These are phyloP conservation scores for Lanmaoa pseudosensibilis DNA, from an alignment of 768 basidiomycete genomes.

Conservation along the genomic window DNA sequence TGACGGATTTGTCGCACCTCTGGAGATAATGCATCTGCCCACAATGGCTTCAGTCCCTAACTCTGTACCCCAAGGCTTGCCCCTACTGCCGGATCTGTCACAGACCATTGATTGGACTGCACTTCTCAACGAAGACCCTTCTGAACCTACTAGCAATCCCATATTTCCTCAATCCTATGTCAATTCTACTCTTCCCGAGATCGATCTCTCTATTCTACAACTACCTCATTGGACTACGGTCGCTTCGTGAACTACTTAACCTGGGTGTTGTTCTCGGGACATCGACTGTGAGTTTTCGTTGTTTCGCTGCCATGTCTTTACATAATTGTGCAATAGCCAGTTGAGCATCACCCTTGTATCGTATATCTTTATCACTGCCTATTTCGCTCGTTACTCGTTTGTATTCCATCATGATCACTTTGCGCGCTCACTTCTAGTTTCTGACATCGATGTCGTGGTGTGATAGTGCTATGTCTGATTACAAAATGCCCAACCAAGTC, in stretches of 20 bases:
- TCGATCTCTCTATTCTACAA: conserved; percentile 11
- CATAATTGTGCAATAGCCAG: neutral
- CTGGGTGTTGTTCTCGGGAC: neutral
- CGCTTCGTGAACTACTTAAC: neutral
- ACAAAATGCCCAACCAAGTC: no score
- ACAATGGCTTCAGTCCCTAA: neutral
- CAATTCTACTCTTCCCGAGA: neutral
- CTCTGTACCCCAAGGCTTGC: neutral
- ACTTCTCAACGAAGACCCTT: conserved; percentile 1
- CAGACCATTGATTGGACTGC: conserved; percentile 13
- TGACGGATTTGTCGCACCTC: neutral
- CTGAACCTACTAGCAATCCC: neutral
- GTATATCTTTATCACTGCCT: neutral
- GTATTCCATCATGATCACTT: neutral
- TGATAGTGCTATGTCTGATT: no score
- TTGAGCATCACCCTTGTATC: neutral
- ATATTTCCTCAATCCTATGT: neutral
- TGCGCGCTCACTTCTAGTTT: neutral
- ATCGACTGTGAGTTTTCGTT: neutral
- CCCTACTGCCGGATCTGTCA: neutral
- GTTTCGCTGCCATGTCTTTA: neutral
- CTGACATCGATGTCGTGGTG: neutral
- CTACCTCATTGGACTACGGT: conserved; percentile 1
- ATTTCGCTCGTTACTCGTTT: neutral
- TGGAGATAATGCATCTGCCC: neutral